A percentile compares a stretch with the other conserved stretches of the same genome.
These are phyloP conservation scores for Solanum hybrid DNA, from an alignment of 305 asterid genomes.

Conservation along the genomic window DNA sequence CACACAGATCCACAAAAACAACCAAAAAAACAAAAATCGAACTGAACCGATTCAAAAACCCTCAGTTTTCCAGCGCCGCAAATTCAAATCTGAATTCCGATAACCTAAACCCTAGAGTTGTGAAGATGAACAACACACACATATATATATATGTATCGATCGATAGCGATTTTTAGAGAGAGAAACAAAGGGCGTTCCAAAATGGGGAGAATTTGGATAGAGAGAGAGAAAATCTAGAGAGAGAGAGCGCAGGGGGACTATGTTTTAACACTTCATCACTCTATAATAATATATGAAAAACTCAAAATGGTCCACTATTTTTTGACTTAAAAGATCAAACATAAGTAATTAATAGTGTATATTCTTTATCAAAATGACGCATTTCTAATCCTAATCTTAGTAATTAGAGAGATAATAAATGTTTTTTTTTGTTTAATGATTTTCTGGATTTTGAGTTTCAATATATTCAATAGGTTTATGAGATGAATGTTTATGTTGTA, in stretches of 20 bases:
- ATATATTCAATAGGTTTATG: neutral
- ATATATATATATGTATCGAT: constrained; percentile 2
- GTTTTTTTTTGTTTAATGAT: neutral
- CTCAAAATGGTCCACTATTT: neutral
- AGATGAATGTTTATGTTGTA: neutral
- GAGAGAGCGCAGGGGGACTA: neutral
- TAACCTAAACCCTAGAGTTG: constrained; percentile 17
- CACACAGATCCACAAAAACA: constrained; percentile 22
- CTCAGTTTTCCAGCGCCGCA: constrained; percentile 8
- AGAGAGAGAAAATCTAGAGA: constrained; percentile 24
- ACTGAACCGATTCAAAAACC: constrained; percentile 15
- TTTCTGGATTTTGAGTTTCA: neutral
- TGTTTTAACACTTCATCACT: neutral
- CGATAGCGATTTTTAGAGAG: constrained; percentile 8
- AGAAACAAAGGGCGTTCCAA: neutral
- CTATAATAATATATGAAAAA: neutral
- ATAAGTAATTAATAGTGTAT: neutral
- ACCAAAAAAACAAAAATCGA: neutral
- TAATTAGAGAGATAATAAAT: neutral
- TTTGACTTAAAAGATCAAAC: neutral
- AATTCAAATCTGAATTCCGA: constrained; percentile 20
- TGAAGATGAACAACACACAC: neutral
- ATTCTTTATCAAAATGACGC: neutral
- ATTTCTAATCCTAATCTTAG: neutral
- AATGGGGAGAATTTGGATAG: constrained; percentile 11